Evolutionary conservation across 129 eudicot genomes (phyloP).

Genomic region (Centaurea solstitialis): DNA sequence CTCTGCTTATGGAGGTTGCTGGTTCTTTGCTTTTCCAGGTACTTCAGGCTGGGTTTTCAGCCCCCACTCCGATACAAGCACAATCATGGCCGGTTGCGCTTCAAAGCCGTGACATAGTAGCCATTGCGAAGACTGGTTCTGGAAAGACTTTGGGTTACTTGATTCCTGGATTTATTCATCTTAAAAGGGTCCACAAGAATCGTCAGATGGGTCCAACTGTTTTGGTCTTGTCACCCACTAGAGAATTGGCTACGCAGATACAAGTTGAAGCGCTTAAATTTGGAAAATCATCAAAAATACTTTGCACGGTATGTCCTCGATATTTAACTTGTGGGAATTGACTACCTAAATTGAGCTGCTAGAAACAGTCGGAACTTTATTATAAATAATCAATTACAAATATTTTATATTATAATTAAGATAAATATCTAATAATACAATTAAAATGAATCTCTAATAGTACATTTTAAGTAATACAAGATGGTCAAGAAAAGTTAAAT

Average conservation of each 20-base stretch:
- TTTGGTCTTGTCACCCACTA: conserved; percentile 90
- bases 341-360: not conserved
- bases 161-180: conserved; percentile 91
- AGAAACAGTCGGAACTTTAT: not conserved
- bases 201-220: conserved; percentile 88
- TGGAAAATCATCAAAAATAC: conserved; percentile 74
- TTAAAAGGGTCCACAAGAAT: conserved; percentile 64
- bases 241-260: conserved; percentile 96
- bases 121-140: conserved; percentile 96
- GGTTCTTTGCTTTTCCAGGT: conserved; percentile 66
- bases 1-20: conserved; percentile 43
- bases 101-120: conserved; percentile 90
- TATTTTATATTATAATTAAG: too few species aligned
- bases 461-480: too few species aligned
- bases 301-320: conserved; percentile 70
- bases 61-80: conserved; percentile 97
- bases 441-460: too few species aligned
- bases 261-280: conserved; percentile 95
- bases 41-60: conserved; percentile 79
- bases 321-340: too few species aligned
- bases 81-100: conserved; percentile 99
- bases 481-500: too few species aligned
- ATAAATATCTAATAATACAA: too few species aligned
- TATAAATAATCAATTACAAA: too few species aligned
- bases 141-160: conserved; percentile 96